A percentile compares a stretch with the other conserved stretches of the same genome.
phyloP scores from a whole-genome alignment of 352 stramenopile species.

The Thalassiosira mediterranea region DNA sequence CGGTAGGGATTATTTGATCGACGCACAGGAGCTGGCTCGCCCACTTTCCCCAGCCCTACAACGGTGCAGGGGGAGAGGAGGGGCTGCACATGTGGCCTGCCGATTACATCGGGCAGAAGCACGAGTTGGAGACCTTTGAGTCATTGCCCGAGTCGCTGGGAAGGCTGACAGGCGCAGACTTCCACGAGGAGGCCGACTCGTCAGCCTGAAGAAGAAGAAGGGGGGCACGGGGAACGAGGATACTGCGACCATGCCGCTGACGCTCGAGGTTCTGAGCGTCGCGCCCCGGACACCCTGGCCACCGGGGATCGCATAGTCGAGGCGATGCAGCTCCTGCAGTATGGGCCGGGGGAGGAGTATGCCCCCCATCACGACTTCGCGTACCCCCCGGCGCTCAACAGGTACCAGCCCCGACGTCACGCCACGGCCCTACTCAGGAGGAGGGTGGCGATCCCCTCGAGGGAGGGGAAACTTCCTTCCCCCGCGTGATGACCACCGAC shows the following conservation, averaged over 20 bases:
- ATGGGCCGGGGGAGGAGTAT: slow-evolving; percentile 68
- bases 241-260: slow-evolving; percentile 61
- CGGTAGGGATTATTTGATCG: slow-evolving; percentile 66
- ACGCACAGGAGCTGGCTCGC: slow-evolving; percentile 70
- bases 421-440: slow-evolving; percentile 66
- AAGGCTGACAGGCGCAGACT: slow-evolving; percentile 50
- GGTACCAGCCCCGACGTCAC: slow-evolving; percentile 61
- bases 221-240: not conserved
- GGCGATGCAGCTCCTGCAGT: slow-evolving; percentile 83
- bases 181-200: slow-evolving; percentile 46
- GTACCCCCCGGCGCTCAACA: slow-evolving; percentile 41
- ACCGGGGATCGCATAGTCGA: slow-evolving; percentile 60
- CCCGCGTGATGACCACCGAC: slow-evolving; percentile 73
- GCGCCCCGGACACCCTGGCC: slow-evolving; percentile 70
- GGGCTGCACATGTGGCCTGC: slow-evolving; percentile 69
- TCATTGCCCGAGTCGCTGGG: slow-evolving; percentile 43
- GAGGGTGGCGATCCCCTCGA: slow-evolving; percentile 45
- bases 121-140: slow-evolving; percentile 65
- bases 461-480: slow-evolving; percentile 80
- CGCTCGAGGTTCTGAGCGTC: slow-evolving; percentile 65
- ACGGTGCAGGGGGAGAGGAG: not conserved
- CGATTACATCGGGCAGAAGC: slow-evolving; percentile 77
- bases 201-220: slow-evolving; percentile 28
- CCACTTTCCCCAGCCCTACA: slow-evolving; percentile 58
- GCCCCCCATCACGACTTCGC: slow-evolving; percentile 67